Evolutionary conservation across 2,329 filamentous ascomycete genomes (phyloP), one percentile per base, ranked within the genome.

Genomic region (Diaporthe australafricana): DNA sequence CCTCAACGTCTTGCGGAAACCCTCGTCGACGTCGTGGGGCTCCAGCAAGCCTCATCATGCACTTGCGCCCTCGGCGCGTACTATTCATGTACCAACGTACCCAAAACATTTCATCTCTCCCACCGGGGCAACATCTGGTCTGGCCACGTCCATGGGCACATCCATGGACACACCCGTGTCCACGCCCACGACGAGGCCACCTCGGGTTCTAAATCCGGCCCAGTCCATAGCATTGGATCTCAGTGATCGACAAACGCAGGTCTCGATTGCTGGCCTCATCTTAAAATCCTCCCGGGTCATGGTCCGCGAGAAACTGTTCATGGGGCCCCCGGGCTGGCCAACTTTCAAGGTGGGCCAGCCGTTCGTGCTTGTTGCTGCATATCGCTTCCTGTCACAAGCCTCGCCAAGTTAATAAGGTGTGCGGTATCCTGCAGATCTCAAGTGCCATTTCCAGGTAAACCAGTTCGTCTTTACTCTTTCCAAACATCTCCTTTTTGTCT

Each of bases 221-320:
- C 22, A 40, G 48, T 27, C 57, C 62, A 72, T 45, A 69, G 72
- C 67, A 73, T 73, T 73, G 72, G 72, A 53, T 63, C 67, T 69
- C 72, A 68, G 68, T 17, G 70, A 63, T 72, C 70, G 66, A 42
- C 66, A 68, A 16, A 45, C 35, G 60, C 47, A 57, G 68, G 72
- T 62, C 72, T 63, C 22, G 25, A 57, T 60, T 57, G 32, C 45
- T 56, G 72, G 72, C 70, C 72, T 74, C 72, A 74, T 72, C 55
- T 74, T 52, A 63, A 53, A 63, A 50, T 45, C 40, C 16, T 32
- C 22, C 45, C 55, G 68, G 57, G 25, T 38, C 67, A 22, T 68
- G 53, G 47, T 72, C 53, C 55, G 69, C 38, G 22, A 68, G 55
- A 56, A 56, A 47, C 35, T 35, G 56, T 48, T 32, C 56, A 40